Conservation (phyloP, 441 rosid genomes). For the Arabidopsis hybrid region DNA sequence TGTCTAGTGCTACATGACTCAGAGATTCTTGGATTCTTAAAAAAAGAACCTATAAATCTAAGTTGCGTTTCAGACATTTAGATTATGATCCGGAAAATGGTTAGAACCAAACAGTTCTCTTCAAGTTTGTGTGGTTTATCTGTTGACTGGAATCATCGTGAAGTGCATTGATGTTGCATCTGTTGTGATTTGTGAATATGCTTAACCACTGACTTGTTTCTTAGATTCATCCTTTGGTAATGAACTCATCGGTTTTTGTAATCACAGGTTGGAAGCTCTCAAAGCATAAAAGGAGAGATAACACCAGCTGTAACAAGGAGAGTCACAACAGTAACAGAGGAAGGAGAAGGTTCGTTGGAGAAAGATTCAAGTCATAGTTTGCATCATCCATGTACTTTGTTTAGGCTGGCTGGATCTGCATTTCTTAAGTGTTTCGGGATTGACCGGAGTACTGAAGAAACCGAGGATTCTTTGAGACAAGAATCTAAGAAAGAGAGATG, state of each 20-base stretch:
- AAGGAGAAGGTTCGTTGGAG: constrained; percentile 21
- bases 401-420: constrained; percentile 44
- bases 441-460: constrained; percentile 27
- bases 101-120: not conserved
- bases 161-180: not conserved
- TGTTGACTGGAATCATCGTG: not conserved
- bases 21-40: not conserved
- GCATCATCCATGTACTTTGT: constrained; percentile 43
- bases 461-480: constrained; percentile 37
- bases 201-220: too few species aligned
- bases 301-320: constrained; percentile 32
- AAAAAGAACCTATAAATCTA: too few species aligned
- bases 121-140: not conserved
- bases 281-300: constrained; percentile 43
- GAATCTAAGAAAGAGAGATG: constrained; percentile 46
- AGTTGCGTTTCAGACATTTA: not conserved
- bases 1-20: not conserved
- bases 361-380: constrained; percentile 29
- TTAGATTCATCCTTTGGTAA: not conserved
- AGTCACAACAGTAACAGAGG: constrained; percentile 23
- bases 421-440: constrained; percentile 44
- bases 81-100: not conserved
- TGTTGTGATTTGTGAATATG: not conserved
- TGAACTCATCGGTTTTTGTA: not conserved
- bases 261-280: constrained; percentile 35